phyloP scores from a whole-genome alignment of 371 early-diverging fungal genomes.

The Mortierella sp. region DNA sequence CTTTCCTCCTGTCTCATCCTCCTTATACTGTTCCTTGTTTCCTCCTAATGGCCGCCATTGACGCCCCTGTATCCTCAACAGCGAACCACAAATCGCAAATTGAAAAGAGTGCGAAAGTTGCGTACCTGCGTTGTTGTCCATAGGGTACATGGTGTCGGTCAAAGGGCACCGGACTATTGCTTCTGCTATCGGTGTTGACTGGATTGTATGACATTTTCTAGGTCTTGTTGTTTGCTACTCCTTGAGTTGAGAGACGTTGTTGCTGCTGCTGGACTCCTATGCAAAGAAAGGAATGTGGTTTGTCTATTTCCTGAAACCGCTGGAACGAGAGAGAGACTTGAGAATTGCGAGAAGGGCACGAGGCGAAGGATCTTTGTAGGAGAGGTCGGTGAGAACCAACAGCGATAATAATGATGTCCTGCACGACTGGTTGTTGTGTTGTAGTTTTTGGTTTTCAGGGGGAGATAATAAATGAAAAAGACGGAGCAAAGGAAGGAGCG shows the following conservation, averaged over 20 bases:
- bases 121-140: slow-evolving; percentile 16
- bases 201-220: slow-evolving; percentile 27
- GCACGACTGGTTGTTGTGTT: too few species aligned
- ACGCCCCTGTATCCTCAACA: not conserved
- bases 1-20: not conserved
- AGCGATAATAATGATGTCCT: not conserved
- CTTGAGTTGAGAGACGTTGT: not conserved
- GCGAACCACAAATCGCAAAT: not conserved
- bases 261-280: not conserved
- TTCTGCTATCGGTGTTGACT: slow-evolving; percentile 31
- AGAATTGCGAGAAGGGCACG: not conserved
- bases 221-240: not conserved
- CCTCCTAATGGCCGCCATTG: not conserved
- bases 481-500: not conserved
- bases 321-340: not conserved
- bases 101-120: not conserved
- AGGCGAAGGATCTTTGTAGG: not conserved
- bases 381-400: not conserved
- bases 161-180: slow-evolving; percentile 28
- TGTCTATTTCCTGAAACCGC: not conserved
- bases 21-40: not conserved
- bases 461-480: not conserved
- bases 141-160: slow-evolving; percentile 5
- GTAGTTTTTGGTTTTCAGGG: not conserved
- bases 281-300: not conserved